Evolutionary conservation across 1,139 yeast species (phyloP).

Genomic region (Blastobotrys capitulatus): DNA sequence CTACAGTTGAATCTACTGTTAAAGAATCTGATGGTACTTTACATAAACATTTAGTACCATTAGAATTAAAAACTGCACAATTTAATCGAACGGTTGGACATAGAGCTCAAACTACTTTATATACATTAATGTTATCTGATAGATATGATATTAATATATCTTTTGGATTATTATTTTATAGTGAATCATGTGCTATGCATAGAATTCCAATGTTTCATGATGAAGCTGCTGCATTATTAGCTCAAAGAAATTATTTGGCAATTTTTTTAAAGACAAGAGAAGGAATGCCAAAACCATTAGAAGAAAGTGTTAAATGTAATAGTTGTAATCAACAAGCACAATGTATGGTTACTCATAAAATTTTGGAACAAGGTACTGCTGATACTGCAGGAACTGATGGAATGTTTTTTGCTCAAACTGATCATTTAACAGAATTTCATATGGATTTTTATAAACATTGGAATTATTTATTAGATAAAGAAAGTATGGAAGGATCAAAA

Average conservation of each 20-base stretch:
- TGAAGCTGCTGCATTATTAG: slow-evolving; percentile 59
- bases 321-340: slow-evolving; percentile 54
- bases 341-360: slow-evolving; percentile 66
- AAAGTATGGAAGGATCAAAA: slow-evolving; percentile 55
- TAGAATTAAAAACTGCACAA: slow-evolving; percentile 86
- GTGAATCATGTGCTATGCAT: slow-evolving; percentile 54
- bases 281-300: slow-evolving; percentile 54
- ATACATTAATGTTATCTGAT: slow-evolving; percentile 73
- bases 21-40: slow-evolving; percentile 17
- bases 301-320: slow-evolving; percentile 55
- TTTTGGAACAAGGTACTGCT: slow-evolving; percentile 52
- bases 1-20: slow-evolving; percentile 54
- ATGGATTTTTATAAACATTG: slow-evolving; percentile 59
- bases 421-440: slow-evolving; percentile 46
- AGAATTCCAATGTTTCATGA: slow-evolving; percentile 37
- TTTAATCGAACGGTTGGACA: slow-evolving; percentile 54
- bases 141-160: slow-evolving; percentile 64
- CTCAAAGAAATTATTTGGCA: slow-evolving; percentile 68
- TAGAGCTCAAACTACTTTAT: slow-evolving; percentile 84
- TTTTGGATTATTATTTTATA: slow-evolving; percentile 67
- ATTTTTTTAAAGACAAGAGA: slow-evolving; percentile 41
- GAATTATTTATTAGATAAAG: slow-evolving; percentile 69
- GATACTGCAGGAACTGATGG: slow-evolving; percentile 32
- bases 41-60: slow-evolving; percentile 52
- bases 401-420: slow-evolving; percentile 47